Base-by-base conservation (phyloP, 441 rosid species). In the Gossypium davidsonii region DNA sequence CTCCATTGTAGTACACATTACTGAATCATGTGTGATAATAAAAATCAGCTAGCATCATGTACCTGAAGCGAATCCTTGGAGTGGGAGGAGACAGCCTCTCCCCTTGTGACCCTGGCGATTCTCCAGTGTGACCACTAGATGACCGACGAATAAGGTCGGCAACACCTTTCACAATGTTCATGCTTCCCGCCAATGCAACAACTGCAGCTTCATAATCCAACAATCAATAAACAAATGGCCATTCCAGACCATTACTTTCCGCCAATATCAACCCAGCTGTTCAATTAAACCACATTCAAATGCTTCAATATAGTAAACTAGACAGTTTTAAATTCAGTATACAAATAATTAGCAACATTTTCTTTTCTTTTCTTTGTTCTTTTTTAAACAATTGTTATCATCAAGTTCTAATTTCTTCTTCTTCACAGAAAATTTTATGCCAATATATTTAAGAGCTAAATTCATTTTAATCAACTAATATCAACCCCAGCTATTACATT, bases 111-210 rank as follows among this genome's bases (percentile, higher is more conserved):
- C 86, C 85, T 0, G 80, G 61, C 28, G 87, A 85, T 64, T 85
- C 91, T 58, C 78, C 87, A 67, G 78, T 52, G 68, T 81, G 84
- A 61, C 79, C 75, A 73, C 84, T 69, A 62, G 92, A 83, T 21
- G 90, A 76, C 84, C 92, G 80, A 61, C 95, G 91, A 58, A 90
- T 87, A 72, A 90, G 91, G 81, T 88, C 92, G 23, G 95, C 92
- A 70, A 90, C 92, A 51, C 95, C 92, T 82, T 87, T 90, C 28
- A 90, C 95, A 26, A 90, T 87, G 80, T 90, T 90, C 95, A 90
- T 90, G 77, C 77, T 82, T 75, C 74, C 71, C 69, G 64, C 61
- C 73, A 70, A 71, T 56, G 62, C 66, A 75, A 67, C 58, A 67
- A 72, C 64, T 73, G 74, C 26, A 51, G 70, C 74, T 64, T 79